Evolutionary conservation across 2,329 filamentous ascomycete genomes (phyloP), one percentile per base, ranked within the genome.

Genomic region (Arthrobotrys pseudoclavata): DNA sequence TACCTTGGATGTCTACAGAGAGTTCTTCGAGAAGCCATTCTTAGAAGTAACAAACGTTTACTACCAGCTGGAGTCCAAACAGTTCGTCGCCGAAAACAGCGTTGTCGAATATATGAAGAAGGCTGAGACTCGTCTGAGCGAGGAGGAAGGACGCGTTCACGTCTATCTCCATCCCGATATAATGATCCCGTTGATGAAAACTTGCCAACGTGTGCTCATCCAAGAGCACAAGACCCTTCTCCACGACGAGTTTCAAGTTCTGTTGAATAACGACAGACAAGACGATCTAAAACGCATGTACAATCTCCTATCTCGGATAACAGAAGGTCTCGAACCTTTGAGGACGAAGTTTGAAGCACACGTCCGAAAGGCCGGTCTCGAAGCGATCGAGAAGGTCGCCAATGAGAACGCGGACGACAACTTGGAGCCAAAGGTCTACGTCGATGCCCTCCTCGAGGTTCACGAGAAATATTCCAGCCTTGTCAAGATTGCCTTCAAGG

Each of bases 61-160:
- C 85, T 99, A 99, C 84, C 88, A 93, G 81, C 90, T 91, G 53
- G 96, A 99, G 84, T 98, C 96, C 20, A 93, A 93, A 81, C 91
- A 94, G 79, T 99, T 99, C 83, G 90, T 99, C 37, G 92, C 94
- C 10, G 95, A 98, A 84, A 99, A 99, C 83, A 97, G 92, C 79
- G 94, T 99, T 3, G 94, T 99, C 37, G 96, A 99, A 83, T 99
- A 98, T 85, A 98, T 99, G 96, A 98, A 98, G 87, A 99, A 99
- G 88, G 96, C 96, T 0, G 95, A 98, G 85, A 85, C 89, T 48
- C 91, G 96, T 34, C 85, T 99, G 77, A 89, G 93, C 6, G 96
- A 99, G 84, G 96, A 99, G 84, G 96, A 97, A 85, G 93, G 95
- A 83, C 92, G 96, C 26, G 96, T 99, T 9, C 90, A 90, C 80